Base-by-base conservation (phyloP, 306 rosid species). In the Prunus campanulata region DNA sequence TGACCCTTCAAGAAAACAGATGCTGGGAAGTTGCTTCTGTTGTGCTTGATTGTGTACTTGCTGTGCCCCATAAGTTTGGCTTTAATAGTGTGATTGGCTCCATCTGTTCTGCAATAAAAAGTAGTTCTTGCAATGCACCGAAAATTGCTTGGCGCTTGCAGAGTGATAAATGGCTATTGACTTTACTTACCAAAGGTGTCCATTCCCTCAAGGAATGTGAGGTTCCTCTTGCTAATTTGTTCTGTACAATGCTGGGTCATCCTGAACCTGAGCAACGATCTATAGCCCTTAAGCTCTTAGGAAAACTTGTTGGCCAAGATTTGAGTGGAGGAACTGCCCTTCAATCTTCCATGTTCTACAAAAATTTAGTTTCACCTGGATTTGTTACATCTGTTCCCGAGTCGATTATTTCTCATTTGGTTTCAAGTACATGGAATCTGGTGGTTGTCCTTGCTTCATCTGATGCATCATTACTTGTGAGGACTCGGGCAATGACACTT, bases 251-350 rank as follows among this genome's bases (percentile, higher is more conserved):
- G 89, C 80, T 93, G 78, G 87, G 92, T 73, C 97, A 90, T 80
- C 91, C 93, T 61, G 98, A 93, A 75, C 97, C 98, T 32, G 98
- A 93, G 87, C 98, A 93, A 74, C 91, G 98, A 22, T 83, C 80
- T 50, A 84, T 93, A 80, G 98, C 91, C 70, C 71, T 93, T 65
- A 85, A 84, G 72, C 90, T 87, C 77, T 78, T 93, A 75, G 86
- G 96, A 70, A 86, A 81, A 76, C 87, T 93, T 83, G 78, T 91
- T 88, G 96, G 92, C 72, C 88, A 83, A 73, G 84, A 84, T 83
- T 67, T 70, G 18, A 74, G 74, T 83, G 89, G 81, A 75, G 86
- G 82, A 69, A 79, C 84, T 57, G 68, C 72, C 49, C 69, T 80
- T 72, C 83, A 74, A 72, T 78, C 74, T 81, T 84, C 86, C 66